Evolutionary conservation across 2,329 filamentous ascomycete genomes (phyloP), one percentile per base, ranked within the genome.

Genomic region (Fusarium ambrosium): DNA sequence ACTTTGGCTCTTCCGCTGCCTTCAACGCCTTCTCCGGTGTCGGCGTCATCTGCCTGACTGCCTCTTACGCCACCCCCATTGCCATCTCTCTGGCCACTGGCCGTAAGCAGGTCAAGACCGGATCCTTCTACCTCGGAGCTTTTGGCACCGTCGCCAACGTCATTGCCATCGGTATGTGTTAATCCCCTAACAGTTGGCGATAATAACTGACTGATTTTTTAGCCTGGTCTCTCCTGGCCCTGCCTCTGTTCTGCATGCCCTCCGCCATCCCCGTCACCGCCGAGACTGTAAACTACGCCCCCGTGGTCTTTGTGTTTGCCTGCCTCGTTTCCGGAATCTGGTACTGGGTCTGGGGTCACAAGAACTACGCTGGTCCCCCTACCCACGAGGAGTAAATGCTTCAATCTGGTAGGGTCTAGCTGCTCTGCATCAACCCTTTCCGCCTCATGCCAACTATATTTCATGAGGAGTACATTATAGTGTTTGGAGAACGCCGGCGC

Each of bases 171-270:
- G 86, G 90, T 93, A 86, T 77, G 87, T 87, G 5, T 16, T 64
- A 24, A 20, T 20, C 37, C 59, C 27, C 20, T 13, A 18, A 22
- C 16, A 22, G 13, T 34, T 22, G 6, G 20, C 29, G 11, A 22
- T 36, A 36, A 51, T 53, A 16, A 53, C 29, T 69, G 56, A 32
- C 76, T 79, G 58, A 76, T 62, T 48, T 62, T 75, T 63, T 75
- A 91, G 89, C 84, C 62, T 94, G 92, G 92, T 92, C 90, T 64
- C 76, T 87, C 16, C 87, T 95, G 64, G 92, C 91, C 39, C 89
- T 94, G 62, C 92, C 92, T 1, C 88, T 94, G 18, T 94, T 94
- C 86, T 94, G 91, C 82, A 93, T 93, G 91, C 92, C 92, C 1
- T 88, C 90, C 0, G 82, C 83, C 51, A 84, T 93, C n/a, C 90